Evolutionary conservation across 495 filamentous ascomycete genomes (phyloP), one percentile per base, ranked within the genome.

Genomic region (Aspergillus egyptiacus): DNA sequence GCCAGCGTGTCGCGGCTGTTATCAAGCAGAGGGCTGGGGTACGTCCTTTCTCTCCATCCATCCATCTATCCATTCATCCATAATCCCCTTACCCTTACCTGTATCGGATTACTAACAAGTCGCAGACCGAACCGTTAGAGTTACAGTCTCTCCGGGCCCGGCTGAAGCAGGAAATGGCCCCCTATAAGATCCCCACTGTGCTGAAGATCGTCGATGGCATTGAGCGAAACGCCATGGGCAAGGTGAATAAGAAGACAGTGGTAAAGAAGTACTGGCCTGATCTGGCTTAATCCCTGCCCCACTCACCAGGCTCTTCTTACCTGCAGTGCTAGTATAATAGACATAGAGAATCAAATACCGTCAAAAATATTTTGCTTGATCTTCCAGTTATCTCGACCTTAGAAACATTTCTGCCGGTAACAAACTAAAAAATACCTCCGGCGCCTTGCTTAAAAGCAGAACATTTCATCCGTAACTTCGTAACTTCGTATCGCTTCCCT

Each of bases 211-310:
- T 76, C 5, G 67, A 71, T 23, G 57, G 44, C 14, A 77, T 72
- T 28, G 71, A 69, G 43, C 75, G 71, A 49, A 74, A 74, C 52
- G 69, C 70, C 5, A 74, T 74, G 70, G 70, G 70, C 37, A 74
- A 74, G 44, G 67, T 74, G 18, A 71, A 74, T 50, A 74, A 74
- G 61, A 73, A 72, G 58, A 58, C 55, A 15, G 55, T 73, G 20
- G 53, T 73, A 20, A 56, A 66, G 54, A 70, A 72, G 43, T 69
- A 71, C 54, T 73, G 70, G 70, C 70, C 70, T 27, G 63, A 63
- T 7, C 15, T 43, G 45, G 51, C 46, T 14, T 53, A 43, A 47
- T 5, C 35, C 17, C 15, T 24, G 24, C 15, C 13, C 22, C 24
- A 13, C n/a, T 41, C 23, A n/a, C n/a, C n/a, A n/a, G n/a, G n/a